Conservation (phyloP, 1,284 basidiomycete species). For the Neotropicomus parvogracilis region DNA sequence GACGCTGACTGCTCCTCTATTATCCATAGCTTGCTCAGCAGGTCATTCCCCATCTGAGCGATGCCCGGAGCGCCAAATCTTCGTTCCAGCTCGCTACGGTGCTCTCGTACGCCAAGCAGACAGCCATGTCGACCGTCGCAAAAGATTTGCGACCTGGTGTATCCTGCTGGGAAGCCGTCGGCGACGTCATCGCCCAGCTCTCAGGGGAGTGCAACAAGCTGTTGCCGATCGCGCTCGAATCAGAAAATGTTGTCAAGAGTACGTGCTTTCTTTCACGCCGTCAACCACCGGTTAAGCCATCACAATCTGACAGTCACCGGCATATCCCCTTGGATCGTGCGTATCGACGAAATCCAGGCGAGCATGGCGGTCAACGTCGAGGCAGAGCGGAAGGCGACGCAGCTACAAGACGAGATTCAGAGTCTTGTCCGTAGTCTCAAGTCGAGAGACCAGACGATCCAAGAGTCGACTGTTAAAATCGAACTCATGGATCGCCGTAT, state of each 20-base stretch:
- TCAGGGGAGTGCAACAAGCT: slow-evolving; percentile 68
- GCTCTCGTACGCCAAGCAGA: slow-evolving; percentile 69
- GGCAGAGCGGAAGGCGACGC: slow-evolving; percentile 82
- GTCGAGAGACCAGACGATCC: slow-evolving; percentile 82
- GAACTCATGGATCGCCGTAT: slow-evolving; percentile 92
- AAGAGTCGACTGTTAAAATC: slow-evolving; percentile 89
- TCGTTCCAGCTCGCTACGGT: slow-evolving; percentile 74
- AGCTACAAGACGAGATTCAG: slow-evolving; percentile 86
- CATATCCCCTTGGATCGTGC: slow-evolving; percentile 81
- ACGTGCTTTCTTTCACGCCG: slow-evolving; percentile 27
- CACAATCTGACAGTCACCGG: slow-evolving; percentile 57
- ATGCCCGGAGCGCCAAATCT: slow-evolving; percentile 71
- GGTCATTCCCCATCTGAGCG: slow-evolving; percentile 75
- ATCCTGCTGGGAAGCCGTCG: slow-evolving; percentile 76
- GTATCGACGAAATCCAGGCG: slow-evolving; percentile 86
- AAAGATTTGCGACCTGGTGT: slow-evolving; percentile 62
- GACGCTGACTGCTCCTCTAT: not conserved
- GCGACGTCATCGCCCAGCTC: slow-evolving; percentile 65
- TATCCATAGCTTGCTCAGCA: slow-evolving; percentile 73
- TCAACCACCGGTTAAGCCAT: slow-evolving; percentile 1
- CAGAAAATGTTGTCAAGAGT: slow-evolving; percentile 81
- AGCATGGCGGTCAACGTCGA: slow-evolving; percentile 84
- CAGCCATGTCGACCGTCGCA: slow-evolving; percentile 65
- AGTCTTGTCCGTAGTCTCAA: slow-evolving; percentile 82
- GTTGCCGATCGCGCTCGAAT: slow-evolving; percentile 67